Conservation (phyloP, 2,329 filamentous ascomycete genomes). For the Pseudohalonectria lignicola region DNA sequence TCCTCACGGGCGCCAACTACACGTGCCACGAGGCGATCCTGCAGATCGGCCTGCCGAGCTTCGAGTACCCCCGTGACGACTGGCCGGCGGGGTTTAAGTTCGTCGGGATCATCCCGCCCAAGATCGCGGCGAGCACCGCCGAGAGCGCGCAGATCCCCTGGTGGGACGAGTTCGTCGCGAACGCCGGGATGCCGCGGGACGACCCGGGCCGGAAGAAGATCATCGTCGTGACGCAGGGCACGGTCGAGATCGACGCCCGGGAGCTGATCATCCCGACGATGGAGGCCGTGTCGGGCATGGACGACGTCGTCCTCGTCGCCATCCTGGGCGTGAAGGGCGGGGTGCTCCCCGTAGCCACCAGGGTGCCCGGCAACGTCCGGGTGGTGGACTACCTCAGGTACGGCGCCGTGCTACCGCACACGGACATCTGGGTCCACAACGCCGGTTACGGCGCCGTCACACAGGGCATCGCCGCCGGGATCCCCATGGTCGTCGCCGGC, state of each 20-base stretch:
- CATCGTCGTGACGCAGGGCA: slow-evolving; percentile 26
- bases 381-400: slow-evolving; percentile 26
- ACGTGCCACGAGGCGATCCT: slow-evolving; percentile 20
- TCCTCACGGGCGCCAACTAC: slow-evolving; percentile 23
- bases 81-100: slow-evolving; percentile 22
- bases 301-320: slow-evolving; percentile 19
- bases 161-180: slow-evolving; percentile 21
- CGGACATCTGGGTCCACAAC: slow-evolving; percentile 26
- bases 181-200: slow-evolving; percentile 9
- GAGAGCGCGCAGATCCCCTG: slow-evolving; percentile 10
- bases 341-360: slow-evolving; percentile 7
- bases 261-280: slow-evolving; percentile 26
- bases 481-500: slow-evolving; percentile 27
- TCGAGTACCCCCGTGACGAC: slow-evolving; percentile 25
- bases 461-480: slow-evolving; percentile 26
- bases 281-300: slow-evolving; percentile 14
- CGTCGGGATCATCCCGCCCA: slow-evolving; percentile 19
- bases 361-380: slow-evolving; percentile 17
- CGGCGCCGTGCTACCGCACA: slow-evolving; percentile 23
- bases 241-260: slow-evolving; percentile 23
- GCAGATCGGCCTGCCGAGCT: slow-evolving; percentile 23
- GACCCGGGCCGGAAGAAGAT: slow-evolving; percentile 14
- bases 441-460: slow-evolving; percentile 27
- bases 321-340: slow-evolving; percentile 24
- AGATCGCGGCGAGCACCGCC: background rate